Evolutionary conservation across 148 eudicot species (phyloP).

Genomic region (Cornus controversa): DNA sequence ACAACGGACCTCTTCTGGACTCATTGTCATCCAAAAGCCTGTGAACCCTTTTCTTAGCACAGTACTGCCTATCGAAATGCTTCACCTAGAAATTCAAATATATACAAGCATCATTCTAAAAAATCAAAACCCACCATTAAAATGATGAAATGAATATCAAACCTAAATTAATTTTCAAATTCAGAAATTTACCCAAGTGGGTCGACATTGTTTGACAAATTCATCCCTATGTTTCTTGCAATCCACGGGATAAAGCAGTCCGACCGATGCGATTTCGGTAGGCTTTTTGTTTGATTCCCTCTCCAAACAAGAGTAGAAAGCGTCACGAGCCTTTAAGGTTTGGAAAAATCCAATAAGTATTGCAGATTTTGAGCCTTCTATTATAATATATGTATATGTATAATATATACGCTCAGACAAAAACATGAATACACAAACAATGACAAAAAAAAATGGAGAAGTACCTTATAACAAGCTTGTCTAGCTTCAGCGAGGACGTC

Average conservation of each 20-base stretch:
- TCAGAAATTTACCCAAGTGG: slow-evolving; percentile 58
- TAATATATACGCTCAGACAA: background rate
- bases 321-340: slow-evolving; percentile 59
- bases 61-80: slow-evolving; percentile 79
- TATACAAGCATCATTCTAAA: background rate
- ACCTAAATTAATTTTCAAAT: background rate
- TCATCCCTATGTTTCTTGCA: slow-evolving; percentile 66
- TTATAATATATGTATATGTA: background rate
- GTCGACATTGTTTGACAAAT: slow-evolving; percentile 63
- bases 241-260: slow-evolving; percentile 67
- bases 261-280: slow-evolving; percentile 65
- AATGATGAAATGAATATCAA: background rate
- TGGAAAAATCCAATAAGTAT: background rate
- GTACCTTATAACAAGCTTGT: slow-evolving; percentile 65
- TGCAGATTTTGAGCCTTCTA: background rate
- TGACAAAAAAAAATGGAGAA: background rate
- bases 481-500: slow-evolving; percentile 66
- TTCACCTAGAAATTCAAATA: slow-evolving; percentile 51
- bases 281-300: slow-evolving; percentile 56
- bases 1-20: slow-evolving; percentile 48
- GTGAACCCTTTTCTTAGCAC: slow-evolving; percentile 70
- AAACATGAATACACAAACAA: background rate
- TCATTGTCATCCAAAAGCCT: slow-evolving; percentile 40
- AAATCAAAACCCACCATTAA: background rate
- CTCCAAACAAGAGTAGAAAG: slow-evolving; percentile 77